A percentile compares a stretch with the other conserved stretches of the same genome.
Conservation (phyloP, 208 protist genomes). For the Leishmania tropica region DNA sequence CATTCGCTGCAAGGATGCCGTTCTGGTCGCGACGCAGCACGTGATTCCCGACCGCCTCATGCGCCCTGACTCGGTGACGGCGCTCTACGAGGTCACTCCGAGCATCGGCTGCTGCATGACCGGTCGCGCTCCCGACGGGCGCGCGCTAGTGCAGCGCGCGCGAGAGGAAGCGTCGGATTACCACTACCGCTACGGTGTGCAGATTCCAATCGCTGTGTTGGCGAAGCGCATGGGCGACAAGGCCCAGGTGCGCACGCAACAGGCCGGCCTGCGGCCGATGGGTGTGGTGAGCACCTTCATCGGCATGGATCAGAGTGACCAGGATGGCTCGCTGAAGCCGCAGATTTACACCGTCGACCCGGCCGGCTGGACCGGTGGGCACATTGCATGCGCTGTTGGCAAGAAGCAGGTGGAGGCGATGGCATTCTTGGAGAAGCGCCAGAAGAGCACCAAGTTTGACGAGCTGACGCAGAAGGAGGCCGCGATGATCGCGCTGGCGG, state of each 20-base stretch:
- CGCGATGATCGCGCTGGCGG: constrained; percentile 83
- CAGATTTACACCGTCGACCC: constrained; percentile 96
- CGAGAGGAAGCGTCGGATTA: constrained; percentile 97
- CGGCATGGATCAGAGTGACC: constrained; percentile 94
- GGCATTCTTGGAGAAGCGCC: constrained; percentile 97
- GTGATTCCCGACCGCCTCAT: constrained; percentile 98
- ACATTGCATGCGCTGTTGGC: constrained; percentile 91
- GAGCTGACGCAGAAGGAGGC: constrained; percentile 74
- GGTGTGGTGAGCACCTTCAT: constrained; percentile 94
- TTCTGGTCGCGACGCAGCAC: constrained; percentile 97
- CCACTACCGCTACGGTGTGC: constrained; percentile 95
- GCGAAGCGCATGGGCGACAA: constrained; percentile 97
- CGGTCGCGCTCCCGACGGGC: constrained; percentile 93
- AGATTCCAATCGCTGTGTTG: constrained; percentile 95
- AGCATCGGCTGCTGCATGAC: constrained; percentile 96
- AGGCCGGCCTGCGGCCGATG: constrained; percentile 95
- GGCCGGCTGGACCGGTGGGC: constrained; percentile 93
- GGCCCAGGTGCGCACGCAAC: constrained; percentile 98
- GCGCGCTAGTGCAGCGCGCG: constrained; percentile 91
- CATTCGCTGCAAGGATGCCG: constrained; percentile 95
- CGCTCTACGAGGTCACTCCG: constrained; percentile 95
- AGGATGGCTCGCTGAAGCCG: constrained; percentile 73
- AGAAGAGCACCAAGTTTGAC: constrained; percentile 89
- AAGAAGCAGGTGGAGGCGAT: constrained; percentile 96
- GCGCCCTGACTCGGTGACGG: constrained; percentile 94